Base-by-base conservation (phyloP, 345 rosid species). In the Excoecaria agallocha region DNA sequence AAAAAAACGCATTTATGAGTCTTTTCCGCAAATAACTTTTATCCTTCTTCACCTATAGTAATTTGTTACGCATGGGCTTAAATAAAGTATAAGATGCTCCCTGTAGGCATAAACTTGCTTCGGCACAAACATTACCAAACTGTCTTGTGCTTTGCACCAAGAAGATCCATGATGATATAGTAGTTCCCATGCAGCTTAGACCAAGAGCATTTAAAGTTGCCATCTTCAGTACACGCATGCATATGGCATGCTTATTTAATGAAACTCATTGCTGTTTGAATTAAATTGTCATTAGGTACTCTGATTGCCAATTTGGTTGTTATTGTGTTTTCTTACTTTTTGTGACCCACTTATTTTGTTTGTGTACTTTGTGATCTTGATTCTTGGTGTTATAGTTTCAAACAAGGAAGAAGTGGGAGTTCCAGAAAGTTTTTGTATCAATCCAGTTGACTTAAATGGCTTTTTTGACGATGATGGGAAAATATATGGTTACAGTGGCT, bases 381-480 rank as follows among this genome's bases (percentile, higher is more conserved):
- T 76, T 65, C 37, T 6, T 80, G 80, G 37, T 76, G 57, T 76
- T 73, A 20, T 79, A 95, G 99, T 88, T 81, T 89, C 96, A 30
- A 85, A 85, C 86, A 91, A 90, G 84, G 99, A 90, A 75, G 97
- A 95, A 76, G 91, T 95, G 64, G 94, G 84, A 72, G 82, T 84
- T 75, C 67, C 82, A 13, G 86, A 87, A 20, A 76, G 83, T 72
- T 75, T 77, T 24, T 69, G 82, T 61, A 80, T 95, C 24, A 76
- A 74, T 57, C 91, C 92, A 9, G 91, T 95, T 76, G 97, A 95
- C 82, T 77, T 93, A 85, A 87, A 84, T 79, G 82, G 83, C 77
- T 89, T 90, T 77, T 89, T 93, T 59, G 96, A 86, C 25, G 97
- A 89, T 43, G 98, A 89, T 81, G 98, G 91, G 76, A 95, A 95